phyloP scores from a whole-genome alignment of 139 green algal species.

The Spirogloea muscicola region DNA sequence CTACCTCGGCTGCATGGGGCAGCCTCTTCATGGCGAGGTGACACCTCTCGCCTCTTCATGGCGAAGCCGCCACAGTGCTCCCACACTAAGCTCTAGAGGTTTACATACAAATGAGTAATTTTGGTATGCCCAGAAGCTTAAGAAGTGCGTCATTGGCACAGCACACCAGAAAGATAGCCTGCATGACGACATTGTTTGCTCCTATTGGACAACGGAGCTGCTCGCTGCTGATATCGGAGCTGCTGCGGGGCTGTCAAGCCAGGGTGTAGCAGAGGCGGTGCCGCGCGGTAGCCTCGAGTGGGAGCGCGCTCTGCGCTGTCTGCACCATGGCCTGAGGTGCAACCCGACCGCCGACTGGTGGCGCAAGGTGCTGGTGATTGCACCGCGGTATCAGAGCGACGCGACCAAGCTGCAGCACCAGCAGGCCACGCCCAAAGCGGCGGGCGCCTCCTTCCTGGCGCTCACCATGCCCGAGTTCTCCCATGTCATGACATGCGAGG shows the following conservation, averaged over 20 bases:
- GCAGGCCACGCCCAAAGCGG: background rate
- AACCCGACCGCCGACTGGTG: constrained; percentile 5
- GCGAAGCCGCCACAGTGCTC: background rate
- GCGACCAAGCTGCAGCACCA: background rate
- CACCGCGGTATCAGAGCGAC: too few species aligned
- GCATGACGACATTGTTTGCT: constrained; percentile 1
- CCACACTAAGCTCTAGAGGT: background rate
- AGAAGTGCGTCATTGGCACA: background rate
- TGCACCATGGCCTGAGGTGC: constrained; percentile 5
- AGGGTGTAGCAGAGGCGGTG: background rate
- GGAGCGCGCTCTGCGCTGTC: background rate
- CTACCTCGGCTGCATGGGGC: background rate
- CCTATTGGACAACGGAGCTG: background rate
- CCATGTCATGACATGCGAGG: constrained; percentile 9
- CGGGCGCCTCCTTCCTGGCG: background rate
- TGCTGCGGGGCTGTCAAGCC: background rate
- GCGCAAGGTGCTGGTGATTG: background rate
- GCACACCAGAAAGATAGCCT: background rate
- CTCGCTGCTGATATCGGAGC: background rate
- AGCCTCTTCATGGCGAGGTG: constrained; percentile 1
- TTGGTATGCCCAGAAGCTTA: background rate
- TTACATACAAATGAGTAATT: background rate
- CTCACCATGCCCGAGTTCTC: constrained; percentile 16
- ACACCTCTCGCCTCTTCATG: background rate
- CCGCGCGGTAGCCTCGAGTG: constrained; percentile 9